phyloP scores from a whole-genome alignment of 225 moss, liverwort and hornwort genomes.

The Rhytidiadelphus loreus region DNA sequence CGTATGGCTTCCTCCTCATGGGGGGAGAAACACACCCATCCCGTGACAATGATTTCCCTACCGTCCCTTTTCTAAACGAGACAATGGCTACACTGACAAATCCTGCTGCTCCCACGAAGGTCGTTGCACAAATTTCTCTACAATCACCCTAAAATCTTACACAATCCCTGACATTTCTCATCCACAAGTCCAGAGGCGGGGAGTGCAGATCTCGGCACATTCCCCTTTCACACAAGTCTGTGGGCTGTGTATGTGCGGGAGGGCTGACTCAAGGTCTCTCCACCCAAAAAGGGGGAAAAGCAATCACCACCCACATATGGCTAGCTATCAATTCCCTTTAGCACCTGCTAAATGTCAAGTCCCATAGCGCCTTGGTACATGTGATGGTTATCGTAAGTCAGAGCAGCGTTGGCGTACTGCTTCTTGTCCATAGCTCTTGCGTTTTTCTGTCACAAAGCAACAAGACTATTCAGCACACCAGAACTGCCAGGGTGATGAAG shows the following conservation, averaged over 20 bases:
- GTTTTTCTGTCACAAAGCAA: not conserved
- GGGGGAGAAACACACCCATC: not conserved
- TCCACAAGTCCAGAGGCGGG: slow-evolving; percentile 4
- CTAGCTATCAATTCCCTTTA: not conserved
- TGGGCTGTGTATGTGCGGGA: not conserved
- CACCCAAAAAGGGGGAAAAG: not conserved
- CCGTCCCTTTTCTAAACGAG: not conserved
- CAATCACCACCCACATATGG: not conserved
- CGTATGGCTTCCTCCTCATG: not conserved
- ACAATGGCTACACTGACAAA: not conserved
- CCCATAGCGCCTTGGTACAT: slow-evolving; percentile 27
- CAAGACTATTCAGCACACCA: not conserved
- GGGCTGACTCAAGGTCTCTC: not conserved
- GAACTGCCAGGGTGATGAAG: not conserved
- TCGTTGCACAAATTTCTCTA: not conserved
- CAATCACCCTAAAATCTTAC: not conserved
- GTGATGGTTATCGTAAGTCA: slow-evolving; percentile 1
- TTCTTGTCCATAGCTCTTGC: slow-evolving; percentile 5
- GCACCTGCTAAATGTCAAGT: slow-evolving; percentile 1
- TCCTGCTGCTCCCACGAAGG: not conserved
- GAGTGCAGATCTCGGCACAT: not conserved
- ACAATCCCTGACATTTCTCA: not conserved
- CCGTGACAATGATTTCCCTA: not conserved
- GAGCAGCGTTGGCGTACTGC: not conserved
- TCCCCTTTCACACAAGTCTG: slow-evolving; percentile 5